Percentiles rank a stretch among this genome's conserved stretches.
Conservation (phyloP, 2,329 filamentous ascomycete species). For the Basipetospora chlamydospora region DNA sequence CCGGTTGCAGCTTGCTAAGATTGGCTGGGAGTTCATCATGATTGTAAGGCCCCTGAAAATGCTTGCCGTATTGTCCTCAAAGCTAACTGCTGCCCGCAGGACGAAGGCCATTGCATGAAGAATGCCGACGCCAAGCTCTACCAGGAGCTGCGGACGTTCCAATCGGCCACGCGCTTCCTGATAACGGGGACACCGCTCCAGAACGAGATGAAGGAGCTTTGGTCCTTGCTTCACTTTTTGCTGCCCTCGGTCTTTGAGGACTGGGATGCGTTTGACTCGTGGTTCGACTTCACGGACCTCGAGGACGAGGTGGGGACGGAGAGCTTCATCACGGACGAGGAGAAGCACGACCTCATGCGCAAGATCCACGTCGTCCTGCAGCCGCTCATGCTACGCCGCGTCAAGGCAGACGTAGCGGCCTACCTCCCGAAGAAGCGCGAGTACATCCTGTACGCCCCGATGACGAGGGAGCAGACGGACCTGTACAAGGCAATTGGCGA, state of each 20-base stretch:
- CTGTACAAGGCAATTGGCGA: constrained; percentile 57
- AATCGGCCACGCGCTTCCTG: constrained; percentile 76
- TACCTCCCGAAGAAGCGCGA: constrained; percentile 92
- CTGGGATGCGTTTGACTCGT: constrained; percentile 81
- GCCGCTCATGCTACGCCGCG: constrained; percentile 70
- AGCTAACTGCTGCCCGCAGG: constrained; percentile 28
- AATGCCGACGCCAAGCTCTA: constrained; percentile 91
- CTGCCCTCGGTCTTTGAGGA: constrained; percentile 88
- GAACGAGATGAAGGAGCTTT: constrained; percentile 88
- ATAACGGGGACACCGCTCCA: constrained; percentile 93
- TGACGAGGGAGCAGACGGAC: constrained; percentile 82
- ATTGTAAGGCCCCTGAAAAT: constrained; percentile 40
- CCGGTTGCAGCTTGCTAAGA: constrained; percentile 62
- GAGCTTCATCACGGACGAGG: constrained; percentile 64
- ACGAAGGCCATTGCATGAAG: constrained; percentile 94
- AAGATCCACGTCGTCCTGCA: constrained; percentile 90
- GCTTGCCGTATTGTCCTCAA: background rate
- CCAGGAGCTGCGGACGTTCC: constrained; percentile 73
- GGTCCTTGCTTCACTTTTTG: constrained; percentile 88
- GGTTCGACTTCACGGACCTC: constrained; percentile 94
- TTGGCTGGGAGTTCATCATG: constrained; percentile 95
- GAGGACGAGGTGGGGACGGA: constrained; percentile 69
- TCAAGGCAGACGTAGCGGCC: constrained; percentile 87
- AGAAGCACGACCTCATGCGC: constrained; percentile 36
- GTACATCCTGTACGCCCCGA: constrained; percentile 85